phyloP scores from a whole-genome alignment of 164 flowering plant genomes.

The Euptelea pleiosperma region DNA sequence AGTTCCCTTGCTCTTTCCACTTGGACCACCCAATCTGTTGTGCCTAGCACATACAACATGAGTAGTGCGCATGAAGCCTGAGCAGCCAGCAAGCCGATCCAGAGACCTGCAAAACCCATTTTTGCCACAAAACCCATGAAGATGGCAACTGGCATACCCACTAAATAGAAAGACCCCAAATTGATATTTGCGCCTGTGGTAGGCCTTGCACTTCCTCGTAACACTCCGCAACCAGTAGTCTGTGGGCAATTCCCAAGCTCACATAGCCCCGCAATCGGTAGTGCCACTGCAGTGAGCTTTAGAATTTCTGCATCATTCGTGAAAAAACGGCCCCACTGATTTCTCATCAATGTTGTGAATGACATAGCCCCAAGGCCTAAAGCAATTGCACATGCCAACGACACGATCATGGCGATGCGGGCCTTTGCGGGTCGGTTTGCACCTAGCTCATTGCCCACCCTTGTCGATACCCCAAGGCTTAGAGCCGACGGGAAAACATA shows the following conservation, averaged over 20 bases:
- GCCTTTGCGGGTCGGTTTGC: conserved; percentile 76
- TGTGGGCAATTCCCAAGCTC: conserved; percentile 99
- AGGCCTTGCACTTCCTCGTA: conserved; percentile 89
- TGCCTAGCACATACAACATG: conserved; percentile 62
- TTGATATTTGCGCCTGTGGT: conserved; percentile 84
- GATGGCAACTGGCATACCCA: conserved; percentile 94
- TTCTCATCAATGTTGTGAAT: conserved; percentile 71
- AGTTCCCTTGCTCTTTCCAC: conserved; percentile 64
- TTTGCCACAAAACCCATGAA: conserved; percentile 59
- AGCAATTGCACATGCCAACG: conserved; percentile 48
- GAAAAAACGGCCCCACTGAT: conserved; percentile 79
- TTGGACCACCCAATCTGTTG: conserved; percentile 74
- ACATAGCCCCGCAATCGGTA: conserved; percentile 84
- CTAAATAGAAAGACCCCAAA: conserved; percentile 82
- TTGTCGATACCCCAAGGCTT: conserved; percentile 79
- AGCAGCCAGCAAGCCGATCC: conserved; percentile 91
- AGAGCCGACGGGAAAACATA: conserved; percentile 87
- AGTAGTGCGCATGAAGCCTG: conserved; percentile 76
- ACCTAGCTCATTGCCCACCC: conserved; percentile 84
- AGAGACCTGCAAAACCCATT: conserved; percentile 79
- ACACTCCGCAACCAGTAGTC: conserved; percentile 90
- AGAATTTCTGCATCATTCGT: conserved; percentile 62
- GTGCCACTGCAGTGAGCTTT: conserved; percentile 60
- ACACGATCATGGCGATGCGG: conserved; percentile 58
- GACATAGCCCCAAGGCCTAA: conserved; percentile 66